These are phyloP conservation scores for Penicillium angulare DNA, from an alignment of 495 filamentous ascomycete species.

Conservation along the genomic window DNA sequence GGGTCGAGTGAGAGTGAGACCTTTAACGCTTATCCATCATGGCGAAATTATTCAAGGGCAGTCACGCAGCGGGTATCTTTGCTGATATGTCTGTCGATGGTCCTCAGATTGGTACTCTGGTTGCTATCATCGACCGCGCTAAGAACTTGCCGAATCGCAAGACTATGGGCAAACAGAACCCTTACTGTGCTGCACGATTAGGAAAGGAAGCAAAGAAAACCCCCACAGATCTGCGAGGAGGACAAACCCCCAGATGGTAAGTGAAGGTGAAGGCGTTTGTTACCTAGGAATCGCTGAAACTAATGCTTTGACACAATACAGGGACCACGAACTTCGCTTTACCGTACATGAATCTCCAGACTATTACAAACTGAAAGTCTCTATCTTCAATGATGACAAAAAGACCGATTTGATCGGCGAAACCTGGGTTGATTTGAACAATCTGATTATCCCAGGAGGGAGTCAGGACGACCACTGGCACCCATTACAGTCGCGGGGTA, in stretches of 20 bases:
- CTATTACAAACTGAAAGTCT: slow-evolving; percentile 90
- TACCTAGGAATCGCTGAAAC: slow-evolving; percentile 1
- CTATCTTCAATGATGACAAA: slow-evolving; percentile 97
- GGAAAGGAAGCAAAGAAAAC: slow-evolving; percentile 99
- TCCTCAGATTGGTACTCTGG: slow-evolving; percentile 88
- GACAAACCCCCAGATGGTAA: slow-evolving; percentile 94
- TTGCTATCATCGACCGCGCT: slow-evolving; percentile 85
- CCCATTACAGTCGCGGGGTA: slow-evolving; percentile 76
- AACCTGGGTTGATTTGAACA: slow-evolving; percentile 77
- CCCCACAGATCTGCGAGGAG: slow-evolving; percentile 87
- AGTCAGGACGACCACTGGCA: slow-evolving; percentile 95
- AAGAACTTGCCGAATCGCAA: slow-evolving; percentile 97
- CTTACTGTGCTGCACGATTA: slow-evolving; percentile 89
- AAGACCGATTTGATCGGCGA: slow-evolving; percentile 95
- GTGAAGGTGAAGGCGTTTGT: slow-evolving; percentile 19
- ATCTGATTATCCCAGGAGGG: slow-evolving; percentile 79
- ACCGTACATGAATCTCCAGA: slow-evolving; percentile 94
- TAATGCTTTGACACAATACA: slow-evolving; percentile 41
- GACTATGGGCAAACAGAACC: slow-evolving; percentile 97
- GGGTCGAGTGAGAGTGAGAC: too few relatives aligned
- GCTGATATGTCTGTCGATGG: slow-evolving; percentile 95
- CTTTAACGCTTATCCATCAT: slow-evolving; percentile 18
- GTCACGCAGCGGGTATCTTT: slow-evolving; percentile 91
- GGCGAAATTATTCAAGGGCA: slow-evolving; percentile 32
- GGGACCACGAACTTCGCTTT: slow-evolving; percentile 97